Evolutionary conservation across 2,329 filamentous ascomycete genomes (phyloP).

Genomic region (Penicillium sp.): DNA sequence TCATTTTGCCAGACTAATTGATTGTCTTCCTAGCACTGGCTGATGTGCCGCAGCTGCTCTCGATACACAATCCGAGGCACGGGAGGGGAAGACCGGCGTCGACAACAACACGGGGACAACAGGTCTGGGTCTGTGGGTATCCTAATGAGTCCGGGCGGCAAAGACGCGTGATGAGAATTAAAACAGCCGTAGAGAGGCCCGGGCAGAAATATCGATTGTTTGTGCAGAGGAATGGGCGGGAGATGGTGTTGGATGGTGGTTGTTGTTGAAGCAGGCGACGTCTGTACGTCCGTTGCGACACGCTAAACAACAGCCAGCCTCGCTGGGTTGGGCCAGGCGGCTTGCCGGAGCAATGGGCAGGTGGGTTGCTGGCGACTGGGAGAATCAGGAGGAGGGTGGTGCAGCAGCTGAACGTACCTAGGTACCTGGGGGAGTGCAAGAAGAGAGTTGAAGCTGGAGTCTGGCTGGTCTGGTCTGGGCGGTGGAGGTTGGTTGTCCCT

Average conservation of each 20-base stretch:
- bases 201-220: background rate
- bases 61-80: conserved; percentile 29
- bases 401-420: background rate
- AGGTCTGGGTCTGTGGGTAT: conserved; percentile 27
- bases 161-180: conserved; percentile 3
- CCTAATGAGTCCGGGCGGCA: conserved; percentile 25
- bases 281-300: conserved; percentile 12
- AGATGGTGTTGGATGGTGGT: background rate
- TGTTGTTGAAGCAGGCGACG: background rate
- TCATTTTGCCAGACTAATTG: conserved; percentile 62
- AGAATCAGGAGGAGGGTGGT: background rate
- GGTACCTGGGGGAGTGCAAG: background rate
- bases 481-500: conserved; percentile 24
- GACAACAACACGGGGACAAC: conserved; percentile 17
- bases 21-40: background rate
- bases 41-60: conserved; percentile 26
- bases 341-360: conserved; percentile 3
- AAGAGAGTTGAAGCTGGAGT: background rate
- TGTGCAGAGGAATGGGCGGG: background rate
- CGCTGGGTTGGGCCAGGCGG: background rate
- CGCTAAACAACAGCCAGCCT: conserved; percentile 7
- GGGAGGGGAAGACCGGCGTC: conserved; percentile 17
- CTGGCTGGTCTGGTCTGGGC: conserved; percentile 7
- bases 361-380: background rate
- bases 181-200: background rate